These are phyloP conservation scores for Entrophospora sp. DNA, from an alignment of 192 early-diverging fungal species.

Conservation along the genomic window DNA sequence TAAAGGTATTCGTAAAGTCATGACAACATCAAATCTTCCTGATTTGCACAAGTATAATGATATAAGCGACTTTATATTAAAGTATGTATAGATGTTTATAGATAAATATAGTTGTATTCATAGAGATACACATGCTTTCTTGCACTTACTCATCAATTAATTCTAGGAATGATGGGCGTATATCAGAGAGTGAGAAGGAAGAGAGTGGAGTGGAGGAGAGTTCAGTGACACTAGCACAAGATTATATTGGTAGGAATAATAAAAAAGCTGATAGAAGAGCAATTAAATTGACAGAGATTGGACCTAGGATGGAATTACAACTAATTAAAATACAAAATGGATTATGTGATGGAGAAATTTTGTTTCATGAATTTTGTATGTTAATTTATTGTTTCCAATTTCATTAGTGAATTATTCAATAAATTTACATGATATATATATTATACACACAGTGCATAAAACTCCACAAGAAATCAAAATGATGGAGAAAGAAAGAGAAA, in stretches of 20 bases:
- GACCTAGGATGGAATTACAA: constrained; percentile 79
- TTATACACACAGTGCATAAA: constrained; percentile 49
- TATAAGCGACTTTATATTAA: constrained; percentile 85
- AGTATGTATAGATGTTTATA: constrained; percentile 24
- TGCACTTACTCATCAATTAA: neutral
- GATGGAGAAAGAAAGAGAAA: constrained; percentile 48
- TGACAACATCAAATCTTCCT: constrained; percentile 64
- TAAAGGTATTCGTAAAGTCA: constrained; percentile 82
- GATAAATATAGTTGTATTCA: neutral
- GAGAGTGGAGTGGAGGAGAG: constrained; percentile 86
- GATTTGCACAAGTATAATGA: constrained; percentile 75
- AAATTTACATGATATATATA: neutral
- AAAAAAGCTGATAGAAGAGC: constrained; percentile 72
- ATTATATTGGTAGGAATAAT: constrained; percentile 71
- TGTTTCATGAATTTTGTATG: constrained; percentile 78
- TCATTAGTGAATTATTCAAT: neutral
- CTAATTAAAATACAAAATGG: constrained; percentile 87
- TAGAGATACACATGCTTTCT: neutral
- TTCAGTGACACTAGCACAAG: constrained; percentile 75
- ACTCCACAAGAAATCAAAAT: constrained; percentile 64
- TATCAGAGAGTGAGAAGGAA: constrained; percentile 85
- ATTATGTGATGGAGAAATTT: constrained; percentile 84
- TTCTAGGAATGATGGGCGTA: constrained; percentile 54
- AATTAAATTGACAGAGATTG: constrained; percentile 78
- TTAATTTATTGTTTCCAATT: neutral